phyloP scores from a whole-genome alignment of 805 yeast genomes.

The Pichia thaimueangensis region DNA sequence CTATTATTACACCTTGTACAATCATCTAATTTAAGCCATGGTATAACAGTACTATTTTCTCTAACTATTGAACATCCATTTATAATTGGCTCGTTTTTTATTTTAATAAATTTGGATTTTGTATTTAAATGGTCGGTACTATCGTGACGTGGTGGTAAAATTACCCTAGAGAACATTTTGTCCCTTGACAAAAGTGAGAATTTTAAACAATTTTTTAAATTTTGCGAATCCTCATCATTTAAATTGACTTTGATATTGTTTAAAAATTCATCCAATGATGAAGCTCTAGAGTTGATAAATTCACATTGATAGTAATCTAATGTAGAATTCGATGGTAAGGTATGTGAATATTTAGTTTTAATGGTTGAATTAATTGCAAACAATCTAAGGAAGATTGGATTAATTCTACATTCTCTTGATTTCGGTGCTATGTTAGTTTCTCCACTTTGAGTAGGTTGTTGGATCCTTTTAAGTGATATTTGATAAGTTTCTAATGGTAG shows the following conservation, averaged over 20 bases:
- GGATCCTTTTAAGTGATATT: not conserved
- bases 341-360: slow-evolving; percentile 25
- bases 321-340: slow-evolving; percentile 30
- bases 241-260: slow-evolving; percentile 1
- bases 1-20: slow-evolving; percentile 14
- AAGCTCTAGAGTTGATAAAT: slow-evolving; percentile 21
- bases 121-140: not conserved
- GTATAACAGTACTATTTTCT: slow-evolving; percentile 22
- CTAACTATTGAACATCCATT: slow-evolving; percentile 20
- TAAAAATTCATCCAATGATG: slow-evolving; percentile 23
- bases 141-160: slow-evolving; percentile 47
- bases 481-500: slow-evolving; percentile 7
- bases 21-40: slow-evolving; percentile 25
- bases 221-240: slow-evolving; percentile 1
- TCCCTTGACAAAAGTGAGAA: slow-evolving; percentile 40
- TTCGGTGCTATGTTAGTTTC: slow-evolving; percentile 1
- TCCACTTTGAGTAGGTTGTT: not conserved
- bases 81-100: not conserved
- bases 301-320: slow-evolving; percentile 28
- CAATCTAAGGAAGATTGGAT: slow-evolving; percentile 41
- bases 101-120: slow-evolving; percentile 11
- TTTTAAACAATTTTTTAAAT: slow-evolving; percentile 17
- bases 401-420: slow-evolving; percentile 44
- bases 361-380: slow-evolving; percentile 46
- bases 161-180: slow-evolving; percentile 47